A percentile compares a stretch with the other conserved stretches of the same genome.
Evolutionary conservation across 2,329 filamentous ascomycete genomes (phyloP).

Genomic region (Aspergillus caelatus): DNA sequence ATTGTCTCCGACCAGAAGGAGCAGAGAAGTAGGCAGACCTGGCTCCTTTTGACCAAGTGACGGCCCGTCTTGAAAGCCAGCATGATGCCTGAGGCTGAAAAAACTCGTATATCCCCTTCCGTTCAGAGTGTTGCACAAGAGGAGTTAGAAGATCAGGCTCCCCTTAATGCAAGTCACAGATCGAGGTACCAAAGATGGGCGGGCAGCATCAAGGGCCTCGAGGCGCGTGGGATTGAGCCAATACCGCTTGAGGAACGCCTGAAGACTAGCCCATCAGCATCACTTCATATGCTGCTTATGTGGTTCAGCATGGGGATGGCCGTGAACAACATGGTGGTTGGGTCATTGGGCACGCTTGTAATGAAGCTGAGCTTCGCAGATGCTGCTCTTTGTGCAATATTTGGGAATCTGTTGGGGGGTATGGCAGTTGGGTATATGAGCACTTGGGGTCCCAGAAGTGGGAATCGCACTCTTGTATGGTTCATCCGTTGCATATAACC

Average conservation of each 20-base stretch:
- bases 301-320: constrained; percentile 46
- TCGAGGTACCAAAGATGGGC: constrained; percentile 28
- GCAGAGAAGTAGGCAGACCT: background rate
- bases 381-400: constrained; percentile 40
- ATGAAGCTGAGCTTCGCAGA: constrained; percentile 45
- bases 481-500: background rate
- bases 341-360: constrained; percentile 46
- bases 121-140: constrained; percentile 27
- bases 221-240: constrained; percentile 31
- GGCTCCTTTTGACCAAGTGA: background rate
- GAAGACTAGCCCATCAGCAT: constrained; percentile 25
- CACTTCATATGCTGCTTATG: constrained; percentile 37
- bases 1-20: background rate
- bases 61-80: constrained; percentile 1
- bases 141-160: constrained; percentile 21
- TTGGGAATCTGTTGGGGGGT: constrained; percentile 40
- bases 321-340: constrained; percentile 46
- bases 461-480: constrained; percentile 46
- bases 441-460: constrained; percentile 45
- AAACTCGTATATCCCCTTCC: constrained; percentile 26
- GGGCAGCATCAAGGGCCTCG: constrained; percentile 27
- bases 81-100: constrained; percentile 30
- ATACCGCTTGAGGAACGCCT: constrained; percentile 32
- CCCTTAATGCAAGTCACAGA: constrained; percentile 10
- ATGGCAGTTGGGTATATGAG: constrained; percentile 44